Conservation (phyloP, 177 flowering plant species). For the Telopea speciosissima region DNA sequence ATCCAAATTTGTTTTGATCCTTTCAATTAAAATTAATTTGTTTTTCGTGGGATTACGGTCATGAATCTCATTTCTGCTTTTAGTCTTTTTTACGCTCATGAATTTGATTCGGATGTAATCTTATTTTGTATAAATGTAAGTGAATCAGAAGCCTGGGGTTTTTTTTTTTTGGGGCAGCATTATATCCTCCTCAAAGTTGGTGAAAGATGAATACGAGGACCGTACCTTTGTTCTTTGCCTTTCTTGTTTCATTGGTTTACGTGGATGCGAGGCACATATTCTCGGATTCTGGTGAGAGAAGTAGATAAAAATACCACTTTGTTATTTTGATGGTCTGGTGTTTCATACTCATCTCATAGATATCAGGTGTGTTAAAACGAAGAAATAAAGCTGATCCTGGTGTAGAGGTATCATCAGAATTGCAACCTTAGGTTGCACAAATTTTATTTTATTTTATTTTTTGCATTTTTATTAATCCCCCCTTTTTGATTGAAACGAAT, state of each 20-base stretch:
- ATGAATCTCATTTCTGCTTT: not conserved
- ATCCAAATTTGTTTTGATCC: not conserved
- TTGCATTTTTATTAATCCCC: too few relatives aligned
- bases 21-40: too few relatives aligned
- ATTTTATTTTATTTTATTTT: too few relatives aligned
- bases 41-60: not conserved
- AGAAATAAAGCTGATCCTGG: too few relatives aligned
- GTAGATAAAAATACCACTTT: not conserved
- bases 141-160: not conserved
- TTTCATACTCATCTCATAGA: not conserved
- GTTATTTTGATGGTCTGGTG: not conserved
- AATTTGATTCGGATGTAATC: not conserved
- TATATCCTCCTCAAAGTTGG: too few relatives aligned
- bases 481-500: too few relatives aligned
- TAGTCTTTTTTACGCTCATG: not conserved
- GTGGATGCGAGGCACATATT: constrained; percentile 5
- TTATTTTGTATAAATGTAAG: not conserved
- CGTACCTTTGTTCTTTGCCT: not conserved
- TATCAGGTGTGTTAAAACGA: not conserved
- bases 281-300: constrained; percentile 2
- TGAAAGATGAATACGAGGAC: not conserved
- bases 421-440: too few relatives aligned
- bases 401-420: too few relatives aligned
- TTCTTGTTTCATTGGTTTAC: not conserved
- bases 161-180: too few relatives aligned